phyloP scores from a whole-genome alignment of 495 filamentous ascomycete species.

The Echria macrotheca region DNA sequence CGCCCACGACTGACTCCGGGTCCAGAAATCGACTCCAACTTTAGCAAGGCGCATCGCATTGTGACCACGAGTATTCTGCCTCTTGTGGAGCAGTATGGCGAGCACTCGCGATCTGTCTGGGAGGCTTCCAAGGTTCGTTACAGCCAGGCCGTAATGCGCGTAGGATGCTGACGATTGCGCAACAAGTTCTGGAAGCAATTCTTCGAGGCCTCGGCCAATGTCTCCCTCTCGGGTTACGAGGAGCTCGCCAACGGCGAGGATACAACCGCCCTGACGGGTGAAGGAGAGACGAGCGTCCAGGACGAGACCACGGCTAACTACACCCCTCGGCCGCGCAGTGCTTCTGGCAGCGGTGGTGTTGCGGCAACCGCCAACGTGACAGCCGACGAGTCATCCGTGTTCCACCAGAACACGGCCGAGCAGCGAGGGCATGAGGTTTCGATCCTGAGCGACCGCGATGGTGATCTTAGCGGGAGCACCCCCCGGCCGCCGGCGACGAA shows the following conservation, averaged over 20 bases:
- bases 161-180: not conserved
- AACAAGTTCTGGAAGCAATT: conserved; percentile 97
- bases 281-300: conserved; percentile 28
- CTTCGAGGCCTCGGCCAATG: conserved; percentile 96
- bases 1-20: too few species aligned
- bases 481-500: conserved; percentile 45
- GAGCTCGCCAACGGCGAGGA: conserved; percentile 58
- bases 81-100: conserved; percentile 92
- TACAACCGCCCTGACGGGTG: conserved; percentile 37
- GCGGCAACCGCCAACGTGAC: conserved; percentile 14
- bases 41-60: conserved; percentile 92
- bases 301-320: conserved; percentile 29
- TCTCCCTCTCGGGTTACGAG: conserved; percentile 93
- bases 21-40: conserved; percentile 95
- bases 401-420: conserved; percentile 22
- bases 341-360: conserved; percentile 2
- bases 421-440: conserved; percentile 42
- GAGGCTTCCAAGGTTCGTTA: conserved; percentile 78
- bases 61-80: conserved; percentile 91
- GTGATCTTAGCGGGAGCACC: conserved; percentile 48
- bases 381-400: conserved; percentile 30
- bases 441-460: conserved; percentile 44
- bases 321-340: not conserved
- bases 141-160: not conserved
- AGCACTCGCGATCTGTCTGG: conserved; percentile 92